A percentile compares a stretch with the other conserved stretches of the same genome.
These are phyloP conservation scores for Ceriops tagal DNA, from an alignment of 345 rosid genomes.

Conservation along the genomic window DNA sequence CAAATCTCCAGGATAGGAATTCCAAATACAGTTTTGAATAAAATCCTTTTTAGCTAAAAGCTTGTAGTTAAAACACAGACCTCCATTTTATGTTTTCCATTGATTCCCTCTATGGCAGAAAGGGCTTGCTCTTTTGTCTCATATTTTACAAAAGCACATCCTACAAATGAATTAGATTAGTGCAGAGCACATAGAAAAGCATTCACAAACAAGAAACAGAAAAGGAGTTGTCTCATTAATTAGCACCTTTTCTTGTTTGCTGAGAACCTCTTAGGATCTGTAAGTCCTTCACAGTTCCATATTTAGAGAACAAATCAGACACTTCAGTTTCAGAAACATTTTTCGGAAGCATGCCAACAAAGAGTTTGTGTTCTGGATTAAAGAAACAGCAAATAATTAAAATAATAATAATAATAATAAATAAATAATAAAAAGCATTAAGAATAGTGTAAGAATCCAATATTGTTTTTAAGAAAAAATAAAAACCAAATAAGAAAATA, in stretches of 20 bases:
- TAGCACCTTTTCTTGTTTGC: constrained; percentile 91
- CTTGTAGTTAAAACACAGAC: constrained; percentile 38
- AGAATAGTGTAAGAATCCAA: background rate
- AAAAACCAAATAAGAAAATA: constrained; percentile 5
- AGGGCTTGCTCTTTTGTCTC: constrained; percentile 95
- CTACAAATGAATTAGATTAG: constrained; percentile 34
- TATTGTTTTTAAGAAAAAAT: background rate
- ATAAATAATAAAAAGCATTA: background rate
- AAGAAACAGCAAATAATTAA: background rate
- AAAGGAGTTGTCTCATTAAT: constrained; percentile 11
- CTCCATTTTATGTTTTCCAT: constrained; percentile 97
- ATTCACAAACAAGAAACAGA: constrained; percentile 8
- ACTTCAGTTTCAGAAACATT: constrained; percentile 84
- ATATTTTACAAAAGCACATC: constrained; percentile 94
- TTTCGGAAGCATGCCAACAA: constrained; percentile 99
- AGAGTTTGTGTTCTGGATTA: constrained; percentile 90
- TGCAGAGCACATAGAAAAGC: constrained; percentile 17
- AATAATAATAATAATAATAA: background rate
- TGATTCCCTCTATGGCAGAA: constrained; percentile 78
- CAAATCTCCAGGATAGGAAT: background rate
- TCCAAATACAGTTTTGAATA: background rate
- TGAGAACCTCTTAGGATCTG: constrained; percentile 94
- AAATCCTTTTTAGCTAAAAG: background rate
- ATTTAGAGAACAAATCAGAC: constrained; percentile 60
- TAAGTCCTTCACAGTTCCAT: constrained; percentile 77